phyloP scores from a whole-genome alignment of 208 protist species.

The Leishmania tarentolae region DNA sequence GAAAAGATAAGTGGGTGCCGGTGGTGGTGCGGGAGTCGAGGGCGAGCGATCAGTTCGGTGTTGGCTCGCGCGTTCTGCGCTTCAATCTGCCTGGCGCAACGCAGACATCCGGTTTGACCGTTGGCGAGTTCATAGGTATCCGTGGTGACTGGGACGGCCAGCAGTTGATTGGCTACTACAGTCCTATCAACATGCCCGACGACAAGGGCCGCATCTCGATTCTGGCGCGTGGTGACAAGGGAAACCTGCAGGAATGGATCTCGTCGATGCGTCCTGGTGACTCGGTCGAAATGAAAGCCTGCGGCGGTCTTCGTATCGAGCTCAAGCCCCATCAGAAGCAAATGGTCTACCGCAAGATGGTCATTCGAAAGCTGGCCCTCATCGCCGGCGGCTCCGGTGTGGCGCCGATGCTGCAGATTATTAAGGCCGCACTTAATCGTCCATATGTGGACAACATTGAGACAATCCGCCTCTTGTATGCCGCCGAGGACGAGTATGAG shows the following conservation, averaged over 20 bases:
- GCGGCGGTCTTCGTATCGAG: conserved; percentile 55
- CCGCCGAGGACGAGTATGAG: conserved; percentile 60
- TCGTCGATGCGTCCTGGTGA: conserved; percentile 68
- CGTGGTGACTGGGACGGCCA: conserved; percentile 53
- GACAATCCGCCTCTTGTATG: conserved; percentile 69
- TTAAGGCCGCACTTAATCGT: conserved; percentile 78
- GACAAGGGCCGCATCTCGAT: conserved; percentile 64
- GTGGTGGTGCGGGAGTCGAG: conserved; percentile 55
- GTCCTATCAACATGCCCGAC: conserved; percentile 75
- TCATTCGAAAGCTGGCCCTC: conserved; percentile 54
- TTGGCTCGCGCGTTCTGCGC: conserved; percentile 59
- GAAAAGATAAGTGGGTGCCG: conserved; percentile 40
- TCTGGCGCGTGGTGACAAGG: conserved; percentile 61
- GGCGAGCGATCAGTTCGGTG: conserved; percentile 41
- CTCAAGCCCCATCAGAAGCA: conserved; percentile 48
- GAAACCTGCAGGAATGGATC: conserved; percentile 59
- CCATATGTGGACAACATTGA: conserved; percentile 55
- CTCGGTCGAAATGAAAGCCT: conserved; percentile 79
- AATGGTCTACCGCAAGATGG: conserved; percentile 33
- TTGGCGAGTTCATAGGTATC: conserved; percentile 79
- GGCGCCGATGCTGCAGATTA: conserved; percentile 93
- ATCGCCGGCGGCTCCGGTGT: conserved; percentile 88
- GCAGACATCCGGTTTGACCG: conserved; percentile 63
- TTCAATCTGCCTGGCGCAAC: conserved; percentile 74
- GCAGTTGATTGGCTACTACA: conserved; percentile 68